These are phyloP conservation scores for Cryptosporidium canis DNA, from an alignment of 169 alveolate species.

Conservation along the genomic window DNA sequence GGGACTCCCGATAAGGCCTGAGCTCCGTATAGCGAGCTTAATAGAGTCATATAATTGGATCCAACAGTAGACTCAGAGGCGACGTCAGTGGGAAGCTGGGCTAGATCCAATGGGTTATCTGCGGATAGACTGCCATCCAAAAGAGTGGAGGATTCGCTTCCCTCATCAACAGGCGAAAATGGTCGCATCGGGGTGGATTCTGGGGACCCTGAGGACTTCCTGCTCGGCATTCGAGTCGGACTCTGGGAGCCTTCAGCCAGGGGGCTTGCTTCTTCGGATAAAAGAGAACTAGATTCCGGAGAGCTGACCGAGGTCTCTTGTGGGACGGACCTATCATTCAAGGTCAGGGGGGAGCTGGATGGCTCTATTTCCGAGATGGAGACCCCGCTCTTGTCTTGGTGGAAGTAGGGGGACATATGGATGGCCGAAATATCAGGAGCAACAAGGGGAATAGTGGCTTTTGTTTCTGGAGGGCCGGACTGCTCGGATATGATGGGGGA, in stretches of 20 bases:
- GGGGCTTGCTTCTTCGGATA: neutral
- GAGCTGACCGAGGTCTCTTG: slow-evolving; percentile 14
- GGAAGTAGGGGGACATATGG: neutral
- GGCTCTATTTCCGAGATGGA: neutral
- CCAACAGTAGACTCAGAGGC: slow-evolving; percentile 5
- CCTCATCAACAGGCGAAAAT: slow-evolving; percentile 56
- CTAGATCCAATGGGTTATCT: neutral
- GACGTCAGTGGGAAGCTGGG: neutral
- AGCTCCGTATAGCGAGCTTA: slow-evolving; percentile 44
- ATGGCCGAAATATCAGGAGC: neutral
- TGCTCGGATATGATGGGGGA: neutral
- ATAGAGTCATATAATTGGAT: slow-evolving; percentile 13
- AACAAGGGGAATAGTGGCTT: neutral
- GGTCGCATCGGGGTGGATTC: slow-evolving; percentile 1
- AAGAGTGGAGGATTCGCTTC: slow-evolving; percentile 5
- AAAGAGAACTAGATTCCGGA: slow-evolving; percentile 15
- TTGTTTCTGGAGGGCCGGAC: neutral
- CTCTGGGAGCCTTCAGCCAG: neutral
- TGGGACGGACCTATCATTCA: neutral
- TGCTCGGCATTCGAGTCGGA: slow-evolving; percentile 19
- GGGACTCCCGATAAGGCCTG: slow-evolving; percentile 52
- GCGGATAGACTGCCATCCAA: slow-evolving; percentile 48
- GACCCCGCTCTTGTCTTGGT: neutral
- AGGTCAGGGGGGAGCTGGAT: neutral
- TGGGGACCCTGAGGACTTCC: slow-evolving; percentile 9